phyloP scores from a whole-genome alignment of 805 yeast species.

The Yarrowia phangngaensis region DNA sequence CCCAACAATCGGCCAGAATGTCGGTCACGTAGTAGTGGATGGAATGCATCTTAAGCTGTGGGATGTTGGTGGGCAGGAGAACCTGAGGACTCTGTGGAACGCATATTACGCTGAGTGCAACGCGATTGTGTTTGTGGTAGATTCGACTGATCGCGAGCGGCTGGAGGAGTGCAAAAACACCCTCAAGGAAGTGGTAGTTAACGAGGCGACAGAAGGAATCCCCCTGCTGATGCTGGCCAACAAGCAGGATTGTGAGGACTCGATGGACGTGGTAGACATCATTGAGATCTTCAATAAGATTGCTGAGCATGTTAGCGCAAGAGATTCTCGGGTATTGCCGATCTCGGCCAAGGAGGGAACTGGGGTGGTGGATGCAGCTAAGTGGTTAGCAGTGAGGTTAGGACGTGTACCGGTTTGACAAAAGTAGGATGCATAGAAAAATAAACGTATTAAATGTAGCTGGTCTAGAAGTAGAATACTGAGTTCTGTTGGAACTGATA shows the following conservation, averaged over 20 bases:
- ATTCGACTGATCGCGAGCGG: slow-evolving; percentile 79
- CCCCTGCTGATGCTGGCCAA: slow-evolving; percentile 94
- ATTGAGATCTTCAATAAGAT: slow-evolving; percentile 78
- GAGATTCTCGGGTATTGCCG: slow-evolving; percentile 87
- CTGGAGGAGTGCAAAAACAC: slow-evolving; percentile 77
- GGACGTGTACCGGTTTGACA: neutral
- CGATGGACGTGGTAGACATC: slow-evolving; percentile 71
- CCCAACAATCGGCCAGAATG: slow-evolving; percentile 94
- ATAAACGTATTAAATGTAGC: no score
- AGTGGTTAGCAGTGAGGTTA: slow-evolving; percentile 59
- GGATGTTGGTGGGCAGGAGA: slow-evolving; percentile 95
- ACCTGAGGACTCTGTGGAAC: slow-evolving; percentile 81
- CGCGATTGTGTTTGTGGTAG: slow-evolving; percentile 88
- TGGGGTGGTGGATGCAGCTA: slow-evolving; percentile 82
- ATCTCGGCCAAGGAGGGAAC: slow-evolving; percentile 75
- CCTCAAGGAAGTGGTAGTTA: slow-evolving; percentile 51
- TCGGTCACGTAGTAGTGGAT: slow-evolving; percentile 44
- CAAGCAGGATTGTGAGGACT: slow-evolving; percentile 76
- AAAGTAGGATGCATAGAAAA: no score
- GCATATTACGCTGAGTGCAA: slow-evolving; percentile 82
- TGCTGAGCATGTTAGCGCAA: slow-evolving; percentile 80
- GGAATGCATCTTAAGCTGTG: slow-evolving; percentile 63
- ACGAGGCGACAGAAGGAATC: slow-evolving; percentile 65
- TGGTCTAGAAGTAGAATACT: no score
- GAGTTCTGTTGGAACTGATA: no score